A percentile compares a stretch with the other conserved stretches of the same genome.
Evolutionary conservation across 306 rosid genomes (phyloP).

Genomic region (Neltuma alba): DNA sequence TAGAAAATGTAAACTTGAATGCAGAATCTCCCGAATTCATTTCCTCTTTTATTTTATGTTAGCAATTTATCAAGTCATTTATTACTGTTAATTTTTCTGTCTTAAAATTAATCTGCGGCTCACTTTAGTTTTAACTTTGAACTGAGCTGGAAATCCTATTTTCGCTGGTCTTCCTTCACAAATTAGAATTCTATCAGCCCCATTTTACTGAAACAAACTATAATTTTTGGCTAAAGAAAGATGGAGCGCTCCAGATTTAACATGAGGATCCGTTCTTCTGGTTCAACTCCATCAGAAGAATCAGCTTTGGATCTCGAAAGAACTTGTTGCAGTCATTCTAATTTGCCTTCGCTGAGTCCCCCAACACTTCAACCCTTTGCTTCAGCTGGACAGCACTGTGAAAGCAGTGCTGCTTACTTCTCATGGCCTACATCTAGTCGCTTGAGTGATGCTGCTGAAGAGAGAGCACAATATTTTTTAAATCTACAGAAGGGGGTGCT

Average conservation of each 20-base stretch:
- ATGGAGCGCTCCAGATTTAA: slow-evolving; percentile 76
- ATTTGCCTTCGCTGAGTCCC: slow-evolving; percentile 85
- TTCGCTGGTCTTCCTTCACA: slow-evolving; percentile 18
- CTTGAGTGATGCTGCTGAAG: slow-evolving; percentile 82
- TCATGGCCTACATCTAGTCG: slow-evolving; percentile 98
- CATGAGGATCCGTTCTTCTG: slow-evolving; percentile 71
- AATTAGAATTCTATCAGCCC: not conserved
- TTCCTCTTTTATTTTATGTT: slow-evolving; percentile 15
- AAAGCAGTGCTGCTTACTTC: slow-evolving; percentile 92
- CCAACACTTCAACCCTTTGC: slow-evolving; percentile 91
- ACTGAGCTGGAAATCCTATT: slow-evolving; percentile 11
- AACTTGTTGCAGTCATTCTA: slow-evolving; percentile 85
- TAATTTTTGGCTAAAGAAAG: slow-evolving; percentile 45
- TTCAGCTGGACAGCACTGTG: slow-evolving; percentile 96
- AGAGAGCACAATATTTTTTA: slow-evolving; percentile 89
- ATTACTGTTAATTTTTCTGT: not conserved
- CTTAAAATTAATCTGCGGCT: slow-evolving; percentile 12
- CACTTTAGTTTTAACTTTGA: slow-evolving; percentile 26
- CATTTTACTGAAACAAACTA: slow-evolving; percentile 16
- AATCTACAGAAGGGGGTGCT: slow-evolving; percentile 94
- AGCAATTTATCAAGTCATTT: slow-evolving; percentile 6
- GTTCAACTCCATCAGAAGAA: slow-evolving; percentile 92
- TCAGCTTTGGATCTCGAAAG: slow-evolving; percentile 96
- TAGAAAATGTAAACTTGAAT: slow-evolving; percentile 3
- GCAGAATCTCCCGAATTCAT: not conserved